Percentiles rank a stretch among this genome's conserved stretches.
Conservation (phyloP, 2,329 filamentous ascomycete species). For the Metarhizium sp. region DNA sequence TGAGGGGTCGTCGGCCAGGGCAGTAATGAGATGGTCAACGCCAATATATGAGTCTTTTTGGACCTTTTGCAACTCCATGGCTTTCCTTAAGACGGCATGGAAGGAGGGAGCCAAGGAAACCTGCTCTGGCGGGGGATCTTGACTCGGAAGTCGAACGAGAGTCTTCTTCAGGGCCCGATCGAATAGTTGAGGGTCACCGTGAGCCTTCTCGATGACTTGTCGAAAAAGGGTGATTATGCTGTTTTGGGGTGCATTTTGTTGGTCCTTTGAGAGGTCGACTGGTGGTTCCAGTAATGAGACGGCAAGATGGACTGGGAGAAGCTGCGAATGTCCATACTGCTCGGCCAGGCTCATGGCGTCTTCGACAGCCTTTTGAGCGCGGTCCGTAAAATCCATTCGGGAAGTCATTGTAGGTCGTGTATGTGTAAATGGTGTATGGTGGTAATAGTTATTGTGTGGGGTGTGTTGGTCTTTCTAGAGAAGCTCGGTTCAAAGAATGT, state of each 20-base stretch:
- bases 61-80: conserved; percentile 87
- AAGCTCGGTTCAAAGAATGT: neutral
- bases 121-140: conserved; percentile 88
- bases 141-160: conserved; percentile 82
- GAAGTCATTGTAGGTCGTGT: conserved; percentile 49
- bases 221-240: conserved; percentile 71
- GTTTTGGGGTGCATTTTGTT: conserved; percentile 63
- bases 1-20: conserved; percentile 67
- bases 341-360: conserved; percentile 82
- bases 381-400: conserved; percentile 87
- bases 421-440: neutral
- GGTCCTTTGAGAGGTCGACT: conserved; percentile 69
- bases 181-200: conserved; percentile 83
- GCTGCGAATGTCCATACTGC: conserved; percentile 84
- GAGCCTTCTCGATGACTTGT: conserved; percentile 87
- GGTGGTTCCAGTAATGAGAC: conserved; percentile 71
- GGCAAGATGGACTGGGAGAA: conserved; percentile 83
- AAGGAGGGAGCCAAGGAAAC: conserved; percentile 76
- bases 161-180: conserved; percentile 86
- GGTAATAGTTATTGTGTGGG: neutral
- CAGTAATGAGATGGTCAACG: conserved; percentile 86
- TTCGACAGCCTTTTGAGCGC: conserved; percentile 79
- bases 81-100: conserved; percentile 71
- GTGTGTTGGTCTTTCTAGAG: neutral
- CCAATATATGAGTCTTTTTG: conserved; percentile 95